Evolutionary conservation across 2,329 filamentous ascomycete species (phyloP), one percentile per base, ranked within the genome.

Genomic region (Penicillium sp.): DNA sequence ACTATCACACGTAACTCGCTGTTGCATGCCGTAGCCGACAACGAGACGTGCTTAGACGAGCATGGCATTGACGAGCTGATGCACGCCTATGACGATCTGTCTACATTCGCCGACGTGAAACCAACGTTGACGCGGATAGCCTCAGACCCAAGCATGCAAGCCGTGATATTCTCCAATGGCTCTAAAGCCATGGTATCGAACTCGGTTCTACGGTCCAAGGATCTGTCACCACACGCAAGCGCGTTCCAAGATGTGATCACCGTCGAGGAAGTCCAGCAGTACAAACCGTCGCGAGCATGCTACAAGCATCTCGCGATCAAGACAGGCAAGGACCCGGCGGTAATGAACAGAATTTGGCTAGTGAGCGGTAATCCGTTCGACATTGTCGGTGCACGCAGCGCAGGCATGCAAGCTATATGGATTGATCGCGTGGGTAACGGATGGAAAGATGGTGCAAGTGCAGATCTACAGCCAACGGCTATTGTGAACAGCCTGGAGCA

Each of bases 331-430:
- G 61, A 73, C 9, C 64, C 67, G 38, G 73, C 70, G 1, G 63
- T 78, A 16, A 75, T 79, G 59, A 73, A 68, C 1, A 75, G 81
- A 24, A 77, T 91, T 13, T 91, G 88, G 86, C 71, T 92, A 7
- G 80, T 92, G 5, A 88, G 82, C 60, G 83, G 84, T 1, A 92
- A 92, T 67, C 85, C 89, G 2, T 92, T 92, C 67, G 89, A 92
- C 67, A 75, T 88, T 14, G 80, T 86, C 0, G 89, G 89, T 0
- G 86, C 88, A 1, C 79, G 78, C 56, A 77, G 78, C 1, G 77
- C 80, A 5, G 88, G 88, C 0, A 74, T 91, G 73, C 79, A 81
- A 62, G 82, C 85, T 22, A 84, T 80, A 11, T 91, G 86, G 85
- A 81, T 92, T 5, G 86, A 91, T 73, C 76, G 88, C 24, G 71